Evolutionary conservation across 176 grass and related monocot species (phyloP), one percentile per base, ranked within the genome.

Genomic region (Aegilops bicornis): DNA sequence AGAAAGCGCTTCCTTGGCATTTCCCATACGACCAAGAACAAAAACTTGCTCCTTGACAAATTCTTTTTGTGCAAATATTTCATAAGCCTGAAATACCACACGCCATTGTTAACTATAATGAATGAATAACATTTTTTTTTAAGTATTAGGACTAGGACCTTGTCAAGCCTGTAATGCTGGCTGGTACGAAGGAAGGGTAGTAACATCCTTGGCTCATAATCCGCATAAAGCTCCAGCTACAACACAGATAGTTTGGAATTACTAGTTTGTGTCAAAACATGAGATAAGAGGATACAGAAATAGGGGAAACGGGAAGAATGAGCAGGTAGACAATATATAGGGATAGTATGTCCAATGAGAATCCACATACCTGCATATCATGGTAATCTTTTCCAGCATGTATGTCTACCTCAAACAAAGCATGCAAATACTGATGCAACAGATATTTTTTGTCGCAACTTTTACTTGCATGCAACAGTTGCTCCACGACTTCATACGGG

Each of bases 1-100:
- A 30, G 90, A 95, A 58, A 99, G 97, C 15, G 97, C 97, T 90
- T 93, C 83, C 89, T 99, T 99, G n/a, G 94, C 85, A 84, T 99
- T 99, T 88, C 97, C 97, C 97, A 96, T 99, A 79, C 92, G 93
- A 76, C 94, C 97, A 84, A 99, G 91, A 65, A 96, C 91, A 86
- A 90, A 99, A 63, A 94, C 94, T 73, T 96, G 94, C 84, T 99
- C 97, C 85, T 45, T 91, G 48, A 96, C 84, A 87, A 94, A 90
- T 32, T 94, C 82, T 63, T 92, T 96, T 90, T 77, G 95, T 60
- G 66, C 73, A 85, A 90, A 91, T 54, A 89, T 93, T 81, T 99
- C 94, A 86, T 96, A 99, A 87, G 97, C 97, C 96, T 98, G 85
- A 80, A 94, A 89, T 69, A 86, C 22, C 69, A 89, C 45, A 88